Evolutionary conservation across 176 grass and related monocot genomes (phyloP), one percentile per base, ranked within the genome.

Genomic region (Canna indica): DNA sequence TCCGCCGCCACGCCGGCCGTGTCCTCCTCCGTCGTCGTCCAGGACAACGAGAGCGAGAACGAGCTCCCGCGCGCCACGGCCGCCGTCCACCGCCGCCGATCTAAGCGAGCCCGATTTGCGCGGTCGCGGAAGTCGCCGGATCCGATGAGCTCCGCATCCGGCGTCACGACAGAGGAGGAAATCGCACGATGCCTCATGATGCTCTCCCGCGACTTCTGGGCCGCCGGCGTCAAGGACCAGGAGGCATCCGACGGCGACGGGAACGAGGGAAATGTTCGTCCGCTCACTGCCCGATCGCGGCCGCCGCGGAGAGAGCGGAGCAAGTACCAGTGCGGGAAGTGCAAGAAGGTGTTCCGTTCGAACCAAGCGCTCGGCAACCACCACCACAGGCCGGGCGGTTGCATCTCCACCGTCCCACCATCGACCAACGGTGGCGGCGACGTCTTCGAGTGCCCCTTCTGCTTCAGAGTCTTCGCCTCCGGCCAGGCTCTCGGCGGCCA

Each of bases 401-500:
- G 75, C 68, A 77, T 69, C 36, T 68, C 20, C 58, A 22, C 28
- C 1, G 20, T 30, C 38, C 66, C 80, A 78, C 38, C 71, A 67
- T 20, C 82, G 75, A 57, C 32, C 24, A 77, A 44, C 63, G 76
- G 81, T 52, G 36, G 47, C 63, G 76, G 81, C 59, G 36, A 31
- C 66, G 57, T 83, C 54, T 86, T 90, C 79, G 79, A 86, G 84
- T 99, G 95, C 41, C 86, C 84, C 52, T 90, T 83, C 86, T 99
- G 95, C 84, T 81, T 77, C 63, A 83, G 80, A 44, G 80, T 93
- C 60, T 99, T 99, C 80, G 59, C 44, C 56, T 99, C 95, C 47
- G 90, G 87, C 16, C 95, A 99, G 52, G 95, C 87, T 7, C 87
- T 99, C 42, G 90, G 95, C 45, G 95, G 95, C 42, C 95, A 99